These are phyloP conservation scores for Pistacia atlantica DNA, from an alignment of 345 rosid species.

Conservation along the genomic window DNA sequence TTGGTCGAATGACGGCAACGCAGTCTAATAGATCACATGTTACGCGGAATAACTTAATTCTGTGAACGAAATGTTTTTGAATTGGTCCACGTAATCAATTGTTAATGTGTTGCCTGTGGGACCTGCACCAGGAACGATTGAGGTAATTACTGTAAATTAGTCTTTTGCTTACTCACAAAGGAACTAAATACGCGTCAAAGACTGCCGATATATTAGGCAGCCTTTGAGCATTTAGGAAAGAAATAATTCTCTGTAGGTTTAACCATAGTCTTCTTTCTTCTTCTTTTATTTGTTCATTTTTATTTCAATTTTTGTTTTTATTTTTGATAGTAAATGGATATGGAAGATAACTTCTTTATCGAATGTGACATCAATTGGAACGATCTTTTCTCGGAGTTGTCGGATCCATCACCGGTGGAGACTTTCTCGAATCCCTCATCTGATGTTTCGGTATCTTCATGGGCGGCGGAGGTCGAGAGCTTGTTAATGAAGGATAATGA, in stretches of 20 bases:
- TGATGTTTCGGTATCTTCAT: slow-evolving; percentile 29
- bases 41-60: too few species aligned
- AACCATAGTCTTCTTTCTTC: too few species aligned
- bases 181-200: not conserved
- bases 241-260: too few species aligned
- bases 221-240: too few species aligned
- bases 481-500: slow-evolving; percentile 51
- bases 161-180: slow-evolving; percentile 13
- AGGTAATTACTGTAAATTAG: too few species aligned
- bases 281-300: too few species aligned
- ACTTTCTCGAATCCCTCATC: slow-evolving; percentile 28
- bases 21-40: not conserved
- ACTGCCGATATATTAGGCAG: too few species aligned
- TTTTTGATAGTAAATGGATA: not conserved
- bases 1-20: slow-evolving; percentile 38
- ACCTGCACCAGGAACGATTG: not conserved
- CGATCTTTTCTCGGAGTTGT: slow-evolving; percentile 21
- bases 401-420: not conserved
- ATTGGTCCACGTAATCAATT: not conserved
- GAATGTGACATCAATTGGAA: slow-evolving; percentile 38
- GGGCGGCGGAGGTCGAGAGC: slow-evolving; percentile 52
- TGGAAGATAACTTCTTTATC: slow-evolving; percentile 16
- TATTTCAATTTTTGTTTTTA: not conserved
- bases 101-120: not conserved
- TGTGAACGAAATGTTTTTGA: not conserved